Conservation (phyloP, 257 asterid species). For the Solanum ossicruentum region DNA sequence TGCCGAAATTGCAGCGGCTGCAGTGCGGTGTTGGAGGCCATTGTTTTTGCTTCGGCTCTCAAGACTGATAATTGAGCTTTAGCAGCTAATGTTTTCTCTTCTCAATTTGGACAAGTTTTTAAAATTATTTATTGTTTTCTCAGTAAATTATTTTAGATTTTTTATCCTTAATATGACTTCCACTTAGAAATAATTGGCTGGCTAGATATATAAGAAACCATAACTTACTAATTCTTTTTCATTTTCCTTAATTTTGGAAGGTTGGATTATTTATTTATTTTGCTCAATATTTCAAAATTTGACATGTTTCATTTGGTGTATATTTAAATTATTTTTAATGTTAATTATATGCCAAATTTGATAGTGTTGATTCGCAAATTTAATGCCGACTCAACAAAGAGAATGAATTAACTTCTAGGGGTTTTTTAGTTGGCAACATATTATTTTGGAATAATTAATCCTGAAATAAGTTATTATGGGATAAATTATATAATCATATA, state of each 20-base stretch:
- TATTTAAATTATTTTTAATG: background rate
- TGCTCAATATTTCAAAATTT: background rate
- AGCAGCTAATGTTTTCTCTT: background rate
- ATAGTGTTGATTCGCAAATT: background rate
- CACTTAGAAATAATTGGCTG: background rate
- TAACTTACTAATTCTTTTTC: background rate
- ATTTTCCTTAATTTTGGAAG: background rate
- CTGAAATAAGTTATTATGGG: no score
- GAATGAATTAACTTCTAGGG: background rate
- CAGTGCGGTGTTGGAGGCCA: constrained; percentile 25
- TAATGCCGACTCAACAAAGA: background rate
- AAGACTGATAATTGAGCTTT: background rate
- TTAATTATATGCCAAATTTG: background rate
- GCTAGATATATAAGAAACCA: background rate
- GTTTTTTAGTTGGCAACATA: no score
- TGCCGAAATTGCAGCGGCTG: constrained; percentile 17
- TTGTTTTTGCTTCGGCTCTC: background rate
- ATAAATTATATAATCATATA: no score
- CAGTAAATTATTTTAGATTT: background rate
- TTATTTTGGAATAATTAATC: no score
- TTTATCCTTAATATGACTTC: background rate
- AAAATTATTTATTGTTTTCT: background rate
- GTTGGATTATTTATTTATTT: no score
- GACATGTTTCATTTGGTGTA: background rate
- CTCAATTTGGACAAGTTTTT: background rate